Percentiles rank a stretch among this genome's conserved stretches.
Conservation (phyloP, 257 asterid species). For the Salvia hispanica region DNA sequence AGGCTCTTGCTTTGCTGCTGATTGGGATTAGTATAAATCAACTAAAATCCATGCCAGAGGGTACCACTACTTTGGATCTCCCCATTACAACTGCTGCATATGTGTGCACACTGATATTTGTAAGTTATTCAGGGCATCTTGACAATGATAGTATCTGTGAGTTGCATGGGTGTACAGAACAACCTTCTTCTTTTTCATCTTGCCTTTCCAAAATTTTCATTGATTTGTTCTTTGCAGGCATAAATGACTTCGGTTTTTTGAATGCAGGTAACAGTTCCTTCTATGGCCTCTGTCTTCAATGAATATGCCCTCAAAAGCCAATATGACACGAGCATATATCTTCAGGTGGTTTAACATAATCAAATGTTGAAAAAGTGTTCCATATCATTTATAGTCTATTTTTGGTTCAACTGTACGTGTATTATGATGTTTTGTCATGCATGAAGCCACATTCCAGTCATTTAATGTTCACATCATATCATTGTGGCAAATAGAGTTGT, state of each 20-base stretch:
- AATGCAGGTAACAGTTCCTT: constrained; percentile 94
- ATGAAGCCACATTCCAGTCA: constrained; percentile 11
- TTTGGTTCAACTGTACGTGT: constrained; percentile 9
- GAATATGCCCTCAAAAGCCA: constrained; percentile 99
- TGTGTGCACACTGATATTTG: constrained; percentile 81
- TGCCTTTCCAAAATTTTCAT: not conserved
- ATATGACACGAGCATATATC: constrained; percentile 96
- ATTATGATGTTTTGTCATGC: constrained; percentile 13
- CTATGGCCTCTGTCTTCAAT: constrained; percentile 95
- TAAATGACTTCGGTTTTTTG: constrained; percentile 20
- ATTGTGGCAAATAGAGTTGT: constrained; percentile 10
- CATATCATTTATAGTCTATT: constrained; percentile 8
- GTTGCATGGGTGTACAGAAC: not conserved
- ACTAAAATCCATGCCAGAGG: constrained; percentile 84
- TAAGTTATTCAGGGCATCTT: constrained; percentile 55
- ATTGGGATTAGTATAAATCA: constrained; percentile 95
- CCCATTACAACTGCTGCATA: constrained; percentile 85
- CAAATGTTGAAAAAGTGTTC: constrained; percentile 1
- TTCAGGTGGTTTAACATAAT: constrained; percentile 57
- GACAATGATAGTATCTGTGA: not conserved
- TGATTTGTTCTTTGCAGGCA: constrained; percentile 20
- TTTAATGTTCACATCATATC: not conserved
- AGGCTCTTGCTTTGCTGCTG: constrained; percentile 97
- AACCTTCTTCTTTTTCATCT: constrained; percentile 7
- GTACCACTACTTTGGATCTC: constrained; percentile 77